Evolutionary conservation across 2,329 filamentous ascomycete species (phyloP).

Genomic region (Clarireedia homoeocarpa): DNA sequence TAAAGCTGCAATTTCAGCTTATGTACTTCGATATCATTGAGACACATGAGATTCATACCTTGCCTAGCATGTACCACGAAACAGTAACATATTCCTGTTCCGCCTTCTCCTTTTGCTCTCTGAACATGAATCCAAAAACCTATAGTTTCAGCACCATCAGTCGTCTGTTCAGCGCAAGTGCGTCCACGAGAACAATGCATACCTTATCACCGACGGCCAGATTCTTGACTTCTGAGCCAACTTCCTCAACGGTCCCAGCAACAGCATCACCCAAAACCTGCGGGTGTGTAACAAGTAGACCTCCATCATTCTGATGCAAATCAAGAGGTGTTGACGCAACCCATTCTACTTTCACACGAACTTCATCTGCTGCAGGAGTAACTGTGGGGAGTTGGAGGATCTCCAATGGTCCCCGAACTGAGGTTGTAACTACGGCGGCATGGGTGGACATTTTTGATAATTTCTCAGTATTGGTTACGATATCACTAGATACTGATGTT

Average conservation of each 20-base stretch:
- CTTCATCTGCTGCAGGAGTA: neutral
- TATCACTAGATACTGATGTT: no score
- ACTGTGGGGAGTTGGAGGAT: neutral
- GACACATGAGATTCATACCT: neutral
- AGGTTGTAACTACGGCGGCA: neutral
- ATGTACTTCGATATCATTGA: no score
- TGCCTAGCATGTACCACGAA: neutral
- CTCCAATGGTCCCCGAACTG: neutral
- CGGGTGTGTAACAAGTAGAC: neutral
- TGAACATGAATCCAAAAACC: neutral
- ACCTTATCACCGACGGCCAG: neutral
- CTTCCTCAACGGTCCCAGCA: neutral
- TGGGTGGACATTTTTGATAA: neutral
- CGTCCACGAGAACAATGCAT: neutral
- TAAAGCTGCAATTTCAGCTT: no score
- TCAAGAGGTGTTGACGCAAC: neutral
- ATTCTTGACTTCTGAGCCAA: neutral
- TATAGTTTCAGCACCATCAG: neutral
- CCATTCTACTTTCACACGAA: neutral
- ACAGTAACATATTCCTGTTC: neutral
- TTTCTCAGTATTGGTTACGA: no score
- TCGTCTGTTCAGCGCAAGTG: neutral
- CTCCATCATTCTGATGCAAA: conserved; percentile 1
- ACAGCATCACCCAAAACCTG: neutral
- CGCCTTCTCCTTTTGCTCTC: neutral